Conservation (phyloP, 441 rosid genomes). For the Euphorbia neoarborescens region DNA sequence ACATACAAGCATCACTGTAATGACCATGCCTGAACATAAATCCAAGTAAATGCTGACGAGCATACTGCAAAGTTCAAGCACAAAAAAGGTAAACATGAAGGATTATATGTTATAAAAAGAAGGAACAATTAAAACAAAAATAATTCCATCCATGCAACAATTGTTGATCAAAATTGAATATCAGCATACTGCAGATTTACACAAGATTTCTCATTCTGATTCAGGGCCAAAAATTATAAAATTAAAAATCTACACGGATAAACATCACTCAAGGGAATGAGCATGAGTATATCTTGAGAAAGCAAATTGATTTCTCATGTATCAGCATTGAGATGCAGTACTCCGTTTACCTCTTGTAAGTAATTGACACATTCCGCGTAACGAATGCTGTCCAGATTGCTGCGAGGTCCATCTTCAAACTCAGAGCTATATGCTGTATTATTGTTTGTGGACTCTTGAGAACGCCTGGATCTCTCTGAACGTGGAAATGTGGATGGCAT, state of each 20-base stretch:
- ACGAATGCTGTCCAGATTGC: constrained; percentile 78
- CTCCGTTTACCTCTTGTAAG: constrained; percentile 74
- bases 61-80: constrained; percentile 58
- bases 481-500: constrained; percentile 99
- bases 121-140: constrained; percentile 1
- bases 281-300: neutral
- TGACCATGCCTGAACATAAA: constrained; percentile 94
- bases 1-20: constrained; percentile 67
- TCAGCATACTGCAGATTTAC: neutral
- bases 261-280: neutral
- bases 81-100: neutral
- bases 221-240: neutral
- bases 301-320: constrained; percentile 3
- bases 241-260: neutral
- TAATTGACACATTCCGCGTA: constrained; percentile 73
- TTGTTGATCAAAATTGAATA: constrained; percentile 4
- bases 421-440: constrained; percentile 43
- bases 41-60: constrained; percentile 76
- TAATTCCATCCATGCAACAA: neutral
- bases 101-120: constrained; percentile 8
- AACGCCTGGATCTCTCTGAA: constrained; percentile 79
- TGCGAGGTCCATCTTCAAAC: constrained; percentile 79
- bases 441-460: constrained; percentile 48
- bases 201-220: neutral
- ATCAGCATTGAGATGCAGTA: neutral